Conservation (phyloP, 441 rosid species). For the Euphorbia neoarborescens region DNA sequence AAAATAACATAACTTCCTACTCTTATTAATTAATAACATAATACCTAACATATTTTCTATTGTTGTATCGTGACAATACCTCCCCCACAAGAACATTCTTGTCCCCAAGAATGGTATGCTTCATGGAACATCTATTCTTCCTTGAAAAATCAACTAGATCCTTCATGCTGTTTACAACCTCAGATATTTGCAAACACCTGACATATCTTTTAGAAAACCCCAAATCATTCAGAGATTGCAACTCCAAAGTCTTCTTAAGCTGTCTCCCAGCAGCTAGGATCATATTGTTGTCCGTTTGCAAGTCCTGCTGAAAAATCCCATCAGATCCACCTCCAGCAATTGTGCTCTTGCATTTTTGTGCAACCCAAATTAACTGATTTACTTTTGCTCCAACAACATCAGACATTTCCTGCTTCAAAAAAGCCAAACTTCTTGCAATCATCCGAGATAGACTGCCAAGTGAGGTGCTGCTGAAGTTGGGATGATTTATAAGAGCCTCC, state of each 20-base stretch:
- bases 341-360: conserved; percentile 92
- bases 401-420: conserved; percentile 41
- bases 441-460: conserved; percentile 36
- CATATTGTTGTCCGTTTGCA: conserved; percentile 90
- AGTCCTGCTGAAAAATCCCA: conserved; percentile 81
- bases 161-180: conserved; percentile 99
- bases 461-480: conserved; percentile 32
- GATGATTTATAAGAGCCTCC: conserved; percentile 51
- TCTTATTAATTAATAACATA: no score
- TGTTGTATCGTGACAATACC: no score
- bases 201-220: conserved; percentile 97
- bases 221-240: conserved; percentile 78
- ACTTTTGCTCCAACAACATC: no score
- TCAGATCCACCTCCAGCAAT: conserved; percentile 82
- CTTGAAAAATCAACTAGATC: conserved; percentile 86
- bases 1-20: no score
- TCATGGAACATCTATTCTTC: no score
- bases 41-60: no score
- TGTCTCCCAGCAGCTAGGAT: conserved; percentile 87
- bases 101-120: no score
- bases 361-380: conserved; percentile 87
- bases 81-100: no score
- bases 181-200: conserved; percentile 95
- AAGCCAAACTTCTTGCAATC: conserved; percentile 52
- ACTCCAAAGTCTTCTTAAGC: conserved; percentile 81